These are phyloP conservation scores for Annulohypoxylon moriforme DNA, from an alignment of 495 filamentous ascomycete species.

Conservation along the genomic window DNA sequence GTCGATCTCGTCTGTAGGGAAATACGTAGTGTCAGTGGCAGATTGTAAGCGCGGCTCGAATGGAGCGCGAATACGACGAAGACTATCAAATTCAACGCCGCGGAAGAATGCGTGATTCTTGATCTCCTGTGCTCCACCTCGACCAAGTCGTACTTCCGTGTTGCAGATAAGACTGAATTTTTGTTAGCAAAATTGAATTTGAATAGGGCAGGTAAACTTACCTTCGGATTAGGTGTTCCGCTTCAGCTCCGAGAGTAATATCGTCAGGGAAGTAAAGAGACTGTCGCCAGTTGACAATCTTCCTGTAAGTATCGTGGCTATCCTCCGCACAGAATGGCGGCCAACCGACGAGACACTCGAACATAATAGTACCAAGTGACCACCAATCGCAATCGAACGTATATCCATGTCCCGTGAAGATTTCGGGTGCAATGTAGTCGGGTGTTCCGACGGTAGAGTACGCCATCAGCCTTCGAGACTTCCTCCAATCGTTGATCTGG, in stretches of 20 bases:
- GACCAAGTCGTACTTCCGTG: constrained; percentile 87
- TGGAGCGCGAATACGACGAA: constrained; percentile 91
- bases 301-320: constrained; percentile 95
- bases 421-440: constrained; percentile 98
- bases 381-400: constrained; percentile 98
- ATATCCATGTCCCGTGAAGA: constrained; percentile 96
- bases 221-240: constrained; percentile 88
- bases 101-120: constrained; percentile 96
- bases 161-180: constrained; percentile 92
- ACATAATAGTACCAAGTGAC: constrained; percentile 99
- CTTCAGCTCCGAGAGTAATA: constrained; percentile 84
- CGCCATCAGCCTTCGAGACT: constrained; percentile 92
- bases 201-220: constrained; percentile 53
- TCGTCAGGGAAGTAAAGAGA: constrained; percentile 97
- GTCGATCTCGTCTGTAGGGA: constrained; percentile 97
- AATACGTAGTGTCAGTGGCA: constrained; percentile 96
- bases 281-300: constrained; percentile 98
- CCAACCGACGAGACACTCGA: constrained; percentile 98
- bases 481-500: constrained; percentile 98
- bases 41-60: constrained; percentile 94
- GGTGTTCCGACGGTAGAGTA: constrained; percentile 99
- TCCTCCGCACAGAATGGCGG: constrained; percentile 99
- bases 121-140: constrained; percentile 86
- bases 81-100: constrained; percentile 90
- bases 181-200: constrained; percentile 21